phyloP scores from a whole-genome alignment of 75 land plant species.

The Gnetum montanum region DNA sequence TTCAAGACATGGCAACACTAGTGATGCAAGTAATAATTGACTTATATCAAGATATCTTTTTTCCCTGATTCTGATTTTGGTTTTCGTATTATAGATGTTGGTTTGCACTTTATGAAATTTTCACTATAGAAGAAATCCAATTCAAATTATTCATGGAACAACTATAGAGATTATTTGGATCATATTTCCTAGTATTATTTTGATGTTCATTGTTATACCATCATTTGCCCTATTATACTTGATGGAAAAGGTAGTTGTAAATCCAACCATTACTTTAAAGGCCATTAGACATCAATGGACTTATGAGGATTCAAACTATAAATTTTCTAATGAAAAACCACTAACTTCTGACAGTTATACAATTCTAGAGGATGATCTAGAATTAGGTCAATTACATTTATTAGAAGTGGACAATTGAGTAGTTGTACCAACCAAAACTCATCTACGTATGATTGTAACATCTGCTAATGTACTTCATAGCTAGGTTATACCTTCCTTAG shows the following conservation, averaged over 20 bases:
- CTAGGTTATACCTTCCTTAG: not conserved
- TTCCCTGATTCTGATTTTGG: not conserved
- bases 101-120: not conserved
- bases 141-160: not conserved
- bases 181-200: not conserved
- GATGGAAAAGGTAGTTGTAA: not conserved
- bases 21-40: not conserved
- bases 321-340: not conserved
- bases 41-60: not conserved
- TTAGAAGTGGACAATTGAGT: conserved; percentile 3
- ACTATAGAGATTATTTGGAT: not conserved
- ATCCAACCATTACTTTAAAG: not conserved
- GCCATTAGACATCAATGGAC: not conserved
- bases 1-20: not conserved
- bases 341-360: conserved; percentile 1
- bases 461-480: not conserved
- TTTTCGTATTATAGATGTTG: not conserved
- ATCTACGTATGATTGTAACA: not conserved
- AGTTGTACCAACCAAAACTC: not conserved
- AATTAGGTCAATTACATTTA: not conserved
- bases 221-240: not conserved
- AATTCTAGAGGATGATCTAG: conserved; percentile 3
- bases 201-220: not conserved
- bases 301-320: conserved; percentile 8
- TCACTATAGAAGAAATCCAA: not conserved